A percentile compares a stretch with the other conserved stretches of the same genome.
Conservation (phyloP, 2,329 filamentous ascomycete genomes). For the Verticillium nubilum region DNA sequence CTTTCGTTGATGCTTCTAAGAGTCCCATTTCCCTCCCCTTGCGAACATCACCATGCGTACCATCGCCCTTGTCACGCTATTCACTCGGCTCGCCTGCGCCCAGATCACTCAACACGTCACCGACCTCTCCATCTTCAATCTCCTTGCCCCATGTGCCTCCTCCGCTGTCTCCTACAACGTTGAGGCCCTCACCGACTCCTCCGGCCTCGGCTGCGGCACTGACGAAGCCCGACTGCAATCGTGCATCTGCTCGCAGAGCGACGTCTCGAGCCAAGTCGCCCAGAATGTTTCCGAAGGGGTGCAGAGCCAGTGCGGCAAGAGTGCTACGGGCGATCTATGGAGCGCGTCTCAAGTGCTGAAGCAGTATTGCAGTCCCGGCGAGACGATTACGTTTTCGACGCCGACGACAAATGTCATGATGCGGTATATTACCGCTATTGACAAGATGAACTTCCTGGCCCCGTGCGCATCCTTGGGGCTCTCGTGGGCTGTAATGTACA, state of each 20-base stretch:
- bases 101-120: not conserved
- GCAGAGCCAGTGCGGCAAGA: conserved; percentile 35
- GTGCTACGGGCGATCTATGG: conserved; percentile 39
- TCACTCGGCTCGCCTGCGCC: not conserved
- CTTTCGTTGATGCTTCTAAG: not conserved
- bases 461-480: not conserved
- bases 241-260: conserved; percentile 46
- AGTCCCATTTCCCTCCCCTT: not conserved
- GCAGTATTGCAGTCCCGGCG: conserved; percentile 42
- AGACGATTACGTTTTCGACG: conserved; percentile 31
- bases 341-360: conserved; percentile 39
- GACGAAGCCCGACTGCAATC: conserved; percentile 29
- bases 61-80: not conserved
- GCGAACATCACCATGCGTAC: not conserved
- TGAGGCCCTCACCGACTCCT: not conserved
- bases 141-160: not conserved
- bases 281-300: conserved; percentile 32
- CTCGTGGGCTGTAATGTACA: not conserved
- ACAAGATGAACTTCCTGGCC: not conserved
- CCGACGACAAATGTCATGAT: conserved; percentile 35
- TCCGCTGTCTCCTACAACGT: not conserved
- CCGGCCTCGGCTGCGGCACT: not conserved
- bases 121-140: not conserved
- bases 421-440: conserved; percentile 44
- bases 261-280: conserved; percentile 30